Evolutionary conservation across 2,329 filamentous ascomycete species (phyloP), one percentile per base, ranked within the genome.

Genomic region (Coleophoma crateriformis): DNA sequence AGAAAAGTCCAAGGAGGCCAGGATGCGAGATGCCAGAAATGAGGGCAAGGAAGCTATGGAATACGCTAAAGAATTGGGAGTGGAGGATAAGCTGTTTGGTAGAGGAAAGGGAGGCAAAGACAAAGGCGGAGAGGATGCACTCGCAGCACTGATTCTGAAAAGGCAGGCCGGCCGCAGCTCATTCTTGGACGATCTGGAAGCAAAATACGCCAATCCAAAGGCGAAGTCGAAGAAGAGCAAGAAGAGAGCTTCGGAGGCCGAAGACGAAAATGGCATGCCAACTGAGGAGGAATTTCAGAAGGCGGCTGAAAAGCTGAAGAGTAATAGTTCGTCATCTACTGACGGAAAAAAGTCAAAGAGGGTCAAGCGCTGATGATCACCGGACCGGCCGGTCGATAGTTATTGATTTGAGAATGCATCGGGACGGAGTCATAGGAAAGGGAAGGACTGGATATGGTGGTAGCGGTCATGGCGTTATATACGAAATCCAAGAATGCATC

Each of bases 31-130:
- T 11, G 88, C 87, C 0, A 75, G 77, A 60, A 78, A 77, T 40
- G 88, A 95, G 62, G 82, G 76, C 0, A 71, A 76, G 15, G 87
- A 92, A 67, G 90, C 91, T 0, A 82, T 86, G 63, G 82, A 87
- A 53, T 77, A 87, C 52, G 86, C 86, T 1, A 85, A 87, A 66
- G 81, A 92, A 66, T 66, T 92, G 3, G 87, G 87, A 3, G 77
- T 90, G 3, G 79, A 87, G 58, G 85, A 88, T 50, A 84, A 86
- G 64, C 64, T 89, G 27, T 86, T 84, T 56, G 79, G 72, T 1
- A 68, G 68, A 49, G 69, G 70, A 34, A 73, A 71, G 49, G 69
- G 63, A 40, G 70, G 56, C 53, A 64, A 61, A 47, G 71, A 73
- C 53, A 67, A 58, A 56, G 59, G 33, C 61, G 65, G 61, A 5